phyloP scores from a whole-genome alignment of 768 basidiomycete species.

The Mycena latifolia region DNA sequence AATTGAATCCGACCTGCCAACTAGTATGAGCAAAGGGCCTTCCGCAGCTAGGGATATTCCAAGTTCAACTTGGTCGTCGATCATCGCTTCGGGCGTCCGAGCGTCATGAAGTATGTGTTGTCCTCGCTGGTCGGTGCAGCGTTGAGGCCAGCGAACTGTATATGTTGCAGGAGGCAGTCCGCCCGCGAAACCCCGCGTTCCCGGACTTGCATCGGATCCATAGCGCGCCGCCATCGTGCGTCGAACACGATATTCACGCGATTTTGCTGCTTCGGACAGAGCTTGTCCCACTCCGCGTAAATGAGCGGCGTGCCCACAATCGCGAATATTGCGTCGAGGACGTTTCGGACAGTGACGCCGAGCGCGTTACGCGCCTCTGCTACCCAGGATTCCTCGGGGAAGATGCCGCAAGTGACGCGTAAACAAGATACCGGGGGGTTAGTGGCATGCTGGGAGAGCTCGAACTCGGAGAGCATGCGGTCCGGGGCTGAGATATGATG shows the following conservation, averaged over 20 bases:
- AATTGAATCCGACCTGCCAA: neutral
- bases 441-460: slow-evolving; percentile 58
- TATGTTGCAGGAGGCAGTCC: slow-evolving; percentile 63
- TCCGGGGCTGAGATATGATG: slow-evolving; percentile 42
- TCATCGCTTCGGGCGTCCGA: slow-evolving; percentile 49
- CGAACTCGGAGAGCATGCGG: slow-evolving; percentile 40
- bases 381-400: slow-evolving; percentile 54
- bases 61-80: slow-evolving; percentile 20
- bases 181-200: slow-evolving; percentile 58
- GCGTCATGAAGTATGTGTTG: slow-evolving; percentile 60
- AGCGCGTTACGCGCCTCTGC: slow-evolving; percentile 53
- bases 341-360: slow-evolving; percentile 66
- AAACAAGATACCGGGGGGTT: slow-evolving; percentile 53
- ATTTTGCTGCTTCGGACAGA: slow-evolving; percentile 55
- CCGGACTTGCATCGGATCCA: slow-evolving; percentile 49
- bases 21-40: neutral
- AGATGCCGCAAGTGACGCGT: slow-evolving; percentile 59
- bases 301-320: slow-evolving; percentile 43
- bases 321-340: slow-evolving; percentile 61
- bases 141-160: slow-evolving; percentile 55
- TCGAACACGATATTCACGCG: slow-evolving; percentile 35
- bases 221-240: slow-evolving; percentile 56
- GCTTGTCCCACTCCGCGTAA: slow-evolving; percentile 55
- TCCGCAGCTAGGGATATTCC: neutral
- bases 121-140: slow-evolving; percentile 31